Evolutionary conservation across 306 rosid genomes (phyloP).

Genomic region (Coriaria nepalensis): DNA sequence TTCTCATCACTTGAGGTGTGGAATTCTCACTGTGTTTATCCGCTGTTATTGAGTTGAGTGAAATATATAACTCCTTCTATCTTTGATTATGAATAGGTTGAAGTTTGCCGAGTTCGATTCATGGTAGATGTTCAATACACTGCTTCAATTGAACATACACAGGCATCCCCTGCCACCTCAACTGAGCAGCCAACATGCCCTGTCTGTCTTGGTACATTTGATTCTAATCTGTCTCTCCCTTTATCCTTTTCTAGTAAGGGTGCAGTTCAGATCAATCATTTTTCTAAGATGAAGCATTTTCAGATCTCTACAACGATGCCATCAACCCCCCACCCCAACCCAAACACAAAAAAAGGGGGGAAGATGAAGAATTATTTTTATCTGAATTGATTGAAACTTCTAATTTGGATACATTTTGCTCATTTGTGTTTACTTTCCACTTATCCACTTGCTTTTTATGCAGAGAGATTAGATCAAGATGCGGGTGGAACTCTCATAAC

Average conservation of each 20-base stretch:
- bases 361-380: too few species aligned
- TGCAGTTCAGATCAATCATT: too few species aligned
- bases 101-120: slow-evolving; percentile 65
- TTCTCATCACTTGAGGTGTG: slow-evolving; percentile 84
- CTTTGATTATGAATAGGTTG: slow-evolving; percentile 31
- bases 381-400: too few species aligned
- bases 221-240: background rate
- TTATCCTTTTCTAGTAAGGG: too few species aligned
- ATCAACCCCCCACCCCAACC: too few species aligned
- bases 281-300: too few species aligned
- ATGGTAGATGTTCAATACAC: slow-evolving; percentile 80
- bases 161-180: slow-evolving; percentile 50
- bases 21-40: background rate
- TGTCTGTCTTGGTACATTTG: slow-evolving; percentile 65
- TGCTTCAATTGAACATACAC: slow-evolving; percentile 74
- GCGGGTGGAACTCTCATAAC: slow-evolving; percentile 81
- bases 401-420: background rate
- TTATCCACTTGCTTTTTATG: slow-evolving; percentile 10
- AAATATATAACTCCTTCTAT: background rate
- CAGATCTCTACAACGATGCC: too few species aligned
- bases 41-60: too few species aligned
- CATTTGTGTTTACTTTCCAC: background rate
- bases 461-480: slow-evolving; percentile 91
- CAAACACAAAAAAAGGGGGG: too few species aligned
- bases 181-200: slow-evolving; percentile 89